phyloP scores from a whole-genome alignment of 768 basidiomycete genomes.

The Lactifluus volemus region DNA sequence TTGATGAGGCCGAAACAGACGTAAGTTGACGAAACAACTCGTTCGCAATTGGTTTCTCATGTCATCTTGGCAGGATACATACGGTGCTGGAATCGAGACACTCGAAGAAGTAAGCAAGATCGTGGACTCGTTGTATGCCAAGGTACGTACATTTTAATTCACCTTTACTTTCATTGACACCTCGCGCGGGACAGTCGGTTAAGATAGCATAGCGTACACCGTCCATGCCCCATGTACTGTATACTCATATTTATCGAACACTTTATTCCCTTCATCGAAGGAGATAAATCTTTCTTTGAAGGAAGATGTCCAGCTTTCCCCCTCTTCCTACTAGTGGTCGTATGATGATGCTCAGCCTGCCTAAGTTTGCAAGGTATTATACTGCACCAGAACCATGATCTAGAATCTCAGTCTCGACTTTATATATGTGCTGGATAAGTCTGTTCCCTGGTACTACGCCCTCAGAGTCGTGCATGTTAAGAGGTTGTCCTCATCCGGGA shows the following conservation, averaged over 20 bases:
- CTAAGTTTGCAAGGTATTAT: neutral
- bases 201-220: constrained; percentile 19
- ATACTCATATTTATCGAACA: neutral
- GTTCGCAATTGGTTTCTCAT: neutral
- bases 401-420: no score
- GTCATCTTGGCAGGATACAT: constrained; percentile 52
- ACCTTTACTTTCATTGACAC: neutral
- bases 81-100: constrained; percentile 83
- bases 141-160: constrained; percentile 37
- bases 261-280: no score
- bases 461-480: no score
- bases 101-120: constrained; percentile 87
- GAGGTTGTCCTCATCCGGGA: no score
- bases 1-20: constrained; percentile 77
- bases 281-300: no score
- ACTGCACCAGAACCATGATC: no score
- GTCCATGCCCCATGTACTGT: neutral
- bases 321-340: neutral
- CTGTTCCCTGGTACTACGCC: no score
- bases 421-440: no score
- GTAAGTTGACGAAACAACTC: constrained; percentile 39
- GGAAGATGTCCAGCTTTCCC: no score
- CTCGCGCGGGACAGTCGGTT: constrained; percentile 9
- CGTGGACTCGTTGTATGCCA: constrained; percentile 89
- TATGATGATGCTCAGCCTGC: neutral